phyloP scores from a whole-genome alignment of 1,139 yeast genomes.

The Eremothecium gossypii region DNA sequence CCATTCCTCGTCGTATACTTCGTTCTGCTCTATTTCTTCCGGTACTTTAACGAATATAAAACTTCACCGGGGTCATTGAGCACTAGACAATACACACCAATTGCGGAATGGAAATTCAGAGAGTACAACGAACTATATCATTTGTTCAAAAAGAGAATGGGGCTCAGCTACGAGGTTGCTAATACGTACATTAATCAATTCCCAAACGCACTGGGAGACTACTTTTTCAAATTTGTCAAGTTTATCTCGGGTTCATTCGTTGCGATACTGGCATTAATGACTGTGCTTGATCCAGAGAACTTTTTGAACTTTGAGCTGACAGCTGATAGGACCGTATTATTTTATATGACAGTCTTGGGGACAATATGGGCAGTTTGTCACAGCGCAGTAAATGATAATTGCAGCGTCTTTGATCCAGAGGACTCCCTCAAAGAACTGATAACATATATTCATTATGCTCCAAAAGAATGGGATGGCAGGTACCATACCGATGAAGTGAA shows the following conservation, averaged over 20 bases:
- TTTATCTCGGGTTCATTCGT: constrained; percentile 84
- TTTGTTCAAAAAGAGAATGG: constrained; percentile 69
- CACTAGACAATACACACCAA: constrained; percentile 83
- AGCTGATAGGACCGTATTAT: constrained; percentile 68
- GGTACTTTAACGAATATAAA: constrained; percentile 87
- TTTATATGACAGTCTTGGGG: constrained; percentile 82
- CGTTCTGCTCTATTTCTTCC: constrained; percentile 71
- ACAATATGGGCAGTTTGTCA: constrained; percentile 68
- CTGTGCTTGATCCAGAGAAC: constrained; percentile 86
- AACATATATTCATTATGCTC: constrained; percentile 82
- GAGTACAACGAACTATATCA: constrained; percentile 92
- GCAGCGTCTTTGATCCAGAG: constrained; percentile 81
- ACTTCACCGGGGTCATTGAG: constrained; percentile 80
- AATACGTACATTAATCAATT: constrained; percentile 80
- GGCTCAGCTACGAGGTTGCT: constrained; percentile 70
- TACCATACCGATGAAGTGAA: constrained; percentile 79
- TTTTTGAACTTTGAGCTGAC: constrained; percentile 85
- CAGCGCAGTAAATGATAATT: constrained; percentile 51
- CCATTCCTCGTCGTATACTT: constrained; percentile 83
- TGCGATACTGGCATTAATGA: constrained; percentile 74
- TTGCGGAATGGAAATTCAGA: constrained; percentile 90
- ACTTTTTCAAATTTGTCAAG: constrained; percentile 55
- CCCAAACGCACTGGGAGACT: constrained; percentile 71
- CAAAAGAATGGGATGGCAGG: constrained; percentile 75
- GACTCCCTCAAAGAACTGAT: constrained; percentile 69